Percentiles rank a stretch among this genome's conserved stretches.
These are phyloP conservation scores for Tricholoma hemisulphureum DNA, from an alignment of 768 basidiomycete genomes.

Conservation along the genomic window DNA sequence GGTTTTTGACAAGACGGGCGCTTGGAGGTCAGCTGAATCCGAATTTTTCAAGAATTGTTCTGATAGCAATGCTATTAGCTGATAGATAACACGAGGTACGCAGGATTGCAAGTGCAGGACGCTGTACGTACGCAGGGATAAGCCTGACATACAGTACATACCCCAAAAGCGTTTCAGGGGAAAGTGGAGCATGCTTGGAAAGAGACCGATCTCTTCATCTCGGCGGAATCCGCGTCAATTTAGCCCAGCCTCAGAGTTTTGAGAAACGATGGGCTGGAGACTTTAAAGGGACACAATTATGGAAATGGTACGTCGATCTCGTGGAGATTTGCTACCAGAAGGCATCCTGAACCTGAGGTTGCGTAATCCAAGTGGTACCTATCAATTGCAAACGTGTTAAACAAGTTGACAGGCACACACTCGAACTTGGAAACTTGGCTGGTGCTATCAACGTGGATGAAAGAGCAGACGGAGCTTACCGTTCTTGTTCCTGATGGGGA, in stretches of 20 bases:
- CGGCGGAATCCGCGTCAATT: constrained; percentile 22
- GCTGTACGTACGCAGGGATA: background rate
- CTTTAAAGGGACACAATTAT: constrained; percentile 8
- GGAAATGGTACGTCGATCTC: constrained; percentile 6
- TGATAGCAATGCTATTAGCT: background rate
- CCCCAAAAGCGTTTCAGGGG: constrained; percentile 8
- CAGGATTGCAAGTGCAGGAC: background rate
- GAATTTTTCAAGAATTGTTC: background rate
- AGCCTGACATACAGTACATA: constrained; percentile 6
- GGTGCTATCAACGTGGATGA: constrained; percentile 9
- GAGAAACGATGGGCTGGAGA: background rate
- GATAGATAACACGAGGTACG: background rate
- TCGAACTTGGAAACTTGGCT: constrained; percentile 6
- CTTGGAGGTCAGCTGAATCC: background rate
- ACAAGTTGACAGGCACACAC: constrained; percentile 12
- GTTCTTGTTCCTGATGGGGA: constrained; percentile 13
- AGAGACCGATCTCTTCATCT: constrained; percentile 26
- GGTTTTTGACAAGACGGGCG: too few relatives aligned
- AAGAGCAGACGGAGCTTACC: constrained; percentile 15
- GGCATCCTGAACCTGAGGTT: constrained; percentile 9
- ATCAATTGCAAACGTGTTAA: constrained; percentile 21
- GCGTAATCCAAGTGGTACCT: constrained; percentile 14
- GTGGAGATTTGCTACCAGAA: constrained; percentile 16
- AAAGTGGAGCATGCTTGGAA: constrained; percentile 22
- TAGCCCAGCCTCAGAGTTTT: background rate